phyloP scores from a whole-genome alignment of 768 basidiomycete genomes.

The Boletales sp. region DNA sequence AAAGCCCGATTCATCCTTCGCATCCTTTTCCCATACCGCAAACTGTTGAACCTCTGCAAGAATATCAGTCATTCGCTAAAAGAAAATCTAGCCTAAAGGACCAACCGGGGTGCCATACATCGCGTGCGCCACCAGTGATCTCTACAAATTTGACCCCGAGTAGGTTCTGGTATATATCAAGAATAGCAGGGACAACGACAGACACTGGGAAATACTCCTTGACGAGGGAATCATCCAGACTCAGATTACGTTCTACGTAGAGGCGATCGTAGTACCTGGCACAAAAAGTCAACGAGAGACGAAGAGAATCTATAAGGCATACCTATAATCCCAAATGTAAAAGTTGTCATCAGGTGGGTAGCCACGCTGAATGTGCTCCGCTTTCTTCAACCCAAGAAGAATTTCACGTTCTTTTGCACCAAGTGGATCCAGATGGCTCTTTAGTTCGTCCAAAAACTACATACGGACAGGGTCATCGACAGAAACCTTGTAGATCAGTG shows the following conservation, averaged over 20 bases:
- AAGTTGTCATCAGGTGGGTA: slow-evolving; percentile 68
- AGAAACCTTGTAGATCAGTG: not conserved
- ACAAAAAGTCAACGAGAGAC: not conserved
- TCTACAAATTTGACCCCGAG: slow-evolving; percentile 68
- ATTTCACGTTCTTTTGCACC: slow-evolving; percentile 62
- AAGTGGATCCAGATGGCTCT: slow-evolving; percentile 68
- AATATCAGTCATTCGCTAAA: not conserved
- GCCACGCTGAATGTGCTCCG: slow-evolving; percentile 60
- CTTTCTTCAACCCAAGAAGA: slow-evolving; percentile 71
- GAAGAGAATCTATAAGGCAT: slow-evolving; percentile 12
- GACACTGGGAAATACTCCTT: slow-evolving; percentile 90
- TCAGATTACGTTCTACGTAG: slow-evolving; percentile 61
- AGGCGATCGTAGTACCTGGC: slow-evolving; percentile 31
- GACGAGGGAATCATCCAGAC: slow-evolving; percentile 72
- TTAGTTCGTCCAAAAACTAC: slow-evolving; percentile 77
- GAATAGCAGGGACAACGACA: slow-evolving; percentile 76
- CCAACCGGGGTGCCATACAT: slow-evolving; percentile 79
- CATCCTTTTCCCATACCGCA: slow-evolving; percentile 79
- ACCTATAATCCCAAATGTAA: slow-evolving; percentile 84
- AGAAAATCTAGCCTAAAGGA: slow-evolving; percentile 3
- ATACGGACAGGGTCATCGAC: not conserved
- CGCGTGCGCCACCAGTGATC: slow-evolving; percentile 50
- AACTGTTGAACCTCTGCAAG: slow-evolving; percentile 74
- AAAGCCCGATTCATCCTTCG: slow-evolving; percentile 70
- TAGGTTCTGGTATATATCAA: slow-evolving; percentile 80